Evolutionary conservation across 345 rosid species (phyloP).

Genomic region (Corymbia maculata): DNA sequence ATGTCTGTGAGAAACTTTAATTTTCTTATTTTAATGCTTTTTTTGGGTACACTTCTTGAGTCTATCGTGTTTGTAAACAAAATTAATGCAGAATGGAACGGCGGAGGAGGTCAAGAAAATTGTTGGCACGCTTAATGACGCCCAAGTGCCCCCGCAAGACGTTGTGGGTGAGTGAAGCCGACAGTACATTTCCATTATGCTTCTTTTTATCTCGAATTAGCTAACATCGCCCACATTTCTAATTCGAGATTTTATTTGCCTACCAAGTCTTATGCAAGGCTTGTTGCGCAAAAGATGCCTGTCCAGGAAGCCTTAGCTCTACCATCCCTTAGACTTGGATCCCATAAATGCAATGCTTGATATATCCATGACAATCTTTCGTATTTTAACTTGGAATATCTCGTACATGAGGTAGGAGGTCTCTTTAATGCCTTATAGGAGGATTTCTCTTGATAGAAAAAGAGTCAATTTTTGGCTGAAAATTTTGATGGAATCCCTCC

Average conservation of each 20-base stretch:
- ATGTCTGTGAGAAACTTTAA: neutral
- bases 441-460: neutral
- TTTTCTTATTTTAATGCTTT: neutral
- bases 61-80: neutral
- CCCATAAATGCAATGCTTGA: neutral
- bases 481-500: neutral
- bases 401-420: neutral
- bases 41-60: neutral
- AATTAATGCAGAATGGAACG: slow-evolving; percentile 65
- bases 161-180: slow-evolving; percentile 52
- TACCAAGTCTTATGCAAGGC: neutral
- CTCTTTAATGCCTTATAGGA: neutral
- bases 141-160: slow-evolving; percentile 61
- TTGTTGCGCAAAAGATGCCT: neutral
- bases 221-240: neutral
- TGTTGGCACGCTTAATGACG: slow-evolving; percentile 52
- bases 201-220: neutral
- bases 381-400: neutral
- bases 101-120: slow-evolving; percentile 89
- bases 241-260: neutral
- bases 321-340: neutral
- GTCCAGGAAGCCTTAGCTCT: neutral
- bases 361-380: neutral
- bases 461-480: neutral
- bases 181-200: neutral